phyloP scores from a whole-genome alignment of 306 rosid species.

The Pyrus bretschneideri region DNA sequence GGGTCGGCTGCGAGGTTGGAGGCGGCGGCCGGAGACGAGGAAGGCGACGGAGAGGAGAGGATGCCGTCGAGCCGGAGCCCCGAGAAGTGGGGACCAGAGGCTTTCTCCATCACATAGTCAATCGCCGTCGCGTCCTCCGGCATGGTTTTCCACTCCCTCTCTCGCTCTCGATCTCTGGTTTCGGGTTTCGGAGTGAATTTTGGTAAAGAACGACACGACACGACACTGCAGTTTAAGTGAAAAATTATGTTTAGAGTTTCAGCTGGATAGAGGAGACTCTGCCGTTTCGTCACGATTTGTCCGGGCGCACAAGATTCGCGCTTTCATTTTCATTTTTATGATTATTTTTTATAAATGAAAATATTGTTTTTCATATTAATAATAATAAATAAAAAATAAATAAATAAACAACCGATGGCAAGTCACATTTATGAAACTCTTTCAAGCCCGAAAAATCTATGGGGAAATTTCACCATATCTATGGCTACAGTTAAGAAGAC shows the following conservation, averaged over 20 bases:
- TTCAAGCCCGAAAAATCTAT: no score
- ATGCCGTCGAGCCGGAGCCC: conserved; percentile 73
- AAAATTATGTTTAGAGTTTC: background rate
- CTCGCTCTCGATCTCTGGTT: background rate
- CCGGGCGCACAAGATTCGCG: background rate
- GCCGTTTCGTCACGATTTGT: background rate
- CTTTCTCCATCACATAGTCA: conserved; percentile 89
- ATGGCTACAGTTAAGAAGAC: no score
- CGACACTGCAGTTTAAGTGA: no score
- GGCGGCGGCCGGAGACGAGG: conserved; percentile 35
- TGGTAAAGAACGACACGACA: background rate
- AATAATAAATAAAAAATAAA: no score
- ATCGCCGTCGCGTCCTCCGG: conserved; percentile 63
- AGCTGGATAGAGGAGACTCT: background rate
- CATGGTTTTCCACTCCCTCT: conserved; percentile 23
- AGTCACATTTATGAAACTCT: no score
- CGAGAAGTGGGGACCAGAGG: conserved; percentile 89
- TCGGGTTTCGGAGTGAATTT: background rate
- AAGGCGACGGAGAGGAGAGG: conserved; percentile 32
- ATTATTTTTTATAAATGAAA: background rate
- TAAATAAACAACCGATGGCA: no score
- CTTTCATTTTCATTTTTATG: background rate
- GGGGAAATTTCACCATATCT: accelerated
- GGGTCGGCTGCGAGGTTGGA: conserved; percentile 45
- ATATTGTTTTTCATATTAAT: background rate